phyloP scores from a whole-genome alignment of 1,284 basidiomycete genomes.

The Pseudozyma sp. region DNA sequence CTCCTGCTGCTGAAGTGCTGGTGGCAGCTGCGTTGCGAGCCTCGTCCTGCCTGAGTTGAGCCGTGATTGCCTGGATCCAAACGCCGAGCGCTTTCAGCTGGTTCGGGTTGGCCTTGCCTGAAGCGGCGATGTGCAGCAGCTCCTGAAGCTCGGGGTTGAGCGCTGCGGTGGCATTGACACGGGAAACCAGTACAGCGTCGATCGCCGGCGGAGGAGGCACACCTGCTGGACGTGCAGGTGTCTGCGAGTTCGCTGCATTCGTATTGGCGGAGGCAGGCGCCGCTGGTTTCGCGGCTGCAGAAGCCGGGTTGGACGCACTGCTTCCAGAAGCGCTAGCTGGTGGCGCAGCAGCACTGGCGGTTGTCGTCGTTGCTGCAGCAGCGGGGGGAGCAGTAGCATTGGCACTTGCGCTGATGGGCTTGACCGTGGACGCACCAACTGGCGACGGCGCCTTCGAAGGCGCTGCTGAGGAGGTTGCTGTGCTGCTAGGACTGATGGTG shows the following conservation, averaged over 20 bases:
- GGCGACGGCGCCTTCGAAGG: conserved; percentile 5
- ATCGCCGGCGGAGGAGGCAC: conserved; percentile 49
- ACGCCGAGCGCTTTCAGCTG: conserved; percentile 56
- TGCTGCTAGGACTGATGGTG: conserved; percentile 1
- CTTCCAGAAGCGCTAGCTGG: not conserved
- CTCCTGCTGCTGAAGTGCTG: conserved; percentile 21
- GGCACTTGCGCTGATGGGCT: conserved; percentile 9
- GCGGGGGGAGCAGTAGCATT: conserved; percentile 4
- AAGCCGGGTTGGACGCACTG: conserved; percentile 6
- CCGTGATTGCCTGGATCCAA: conserved; percentile 57
- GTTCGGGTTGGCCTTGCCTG: conserved; percentile 51
- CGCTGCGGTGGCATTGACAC: conserved; percentile 56
- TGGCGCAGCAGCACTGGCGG: not conserved
- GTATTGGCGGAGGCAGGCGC: conserved; percentile 5
- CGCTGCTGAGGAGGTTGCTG: conserved; percentile 2
- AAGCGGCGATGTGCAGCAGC: conserved; percentile 57
- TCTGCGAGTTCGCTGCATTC: conserved; percentile 2
- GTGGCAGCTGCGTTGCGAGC: conserved; percentile 42
- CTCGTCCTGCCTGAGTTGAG: conserved; percentile 52
- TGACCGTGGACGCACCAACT: not conserved
- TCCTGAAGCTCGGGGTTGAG: conserved; percentile 56
- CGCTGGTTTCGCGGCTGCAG: conserved; percentile 17
- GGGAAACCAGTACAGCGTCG: conserved; percentile 52
- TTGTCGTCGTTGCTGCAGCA: conserved; percentile 1
- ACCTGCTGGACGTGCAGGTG: conserved; percentile 34